These are phyloP conservation scores for Diversispora eburnea DNA, from an alignment of 192 early-diverging fungal genomes.

Conservation along the genomic window DNA sequence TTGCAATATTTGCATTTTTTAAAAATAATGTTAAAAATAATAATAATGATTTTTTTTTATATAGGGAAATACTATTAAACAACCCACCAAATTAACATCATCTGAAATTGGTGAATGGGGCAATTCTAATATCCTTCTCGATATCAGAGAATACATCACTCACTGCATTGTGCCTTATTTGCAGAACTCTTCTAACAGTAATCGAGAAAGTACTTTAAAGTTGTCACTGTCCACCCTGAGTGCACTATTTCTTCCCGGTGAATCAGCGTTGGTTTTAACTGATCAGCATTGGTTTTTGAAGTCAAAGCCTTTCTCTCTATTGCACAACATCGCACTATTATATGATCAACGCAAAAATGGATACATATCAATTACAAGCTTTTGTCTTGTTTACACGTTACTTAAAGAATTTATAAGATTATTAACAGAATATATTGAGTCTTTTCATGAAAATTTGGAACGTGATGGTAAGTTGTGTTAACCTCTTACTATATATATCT, in stretches of 20 bases:
- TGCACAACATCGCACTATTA: neutral
- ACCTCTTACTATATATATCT: neutral
- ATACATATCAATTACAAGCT: neutral
- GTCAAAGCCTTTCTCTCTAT: neutral
- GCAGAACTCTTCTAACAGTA: neutral
- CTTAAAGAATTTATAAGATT: conserved; percentile 4
- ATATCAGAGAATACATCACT: conserved; percentile 5
- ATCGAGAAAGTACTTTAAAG: neutral
- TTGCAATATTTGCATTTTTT: neutral
- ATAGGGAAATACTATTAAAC: neutral
- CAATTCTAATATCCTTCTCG: neutral
- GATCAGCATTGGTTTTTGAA: neutral
- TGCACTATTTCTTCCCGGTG: neutral
- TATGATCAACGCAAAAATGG: neutral
- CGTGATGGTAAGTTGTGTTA: neutral
- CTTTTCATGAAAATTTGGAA: neutral
- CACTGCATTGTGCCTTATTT: conserved; percentile 7
- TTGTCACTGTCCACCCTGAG: conserved; percentile 6
- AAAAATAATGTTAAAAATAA: neutral
- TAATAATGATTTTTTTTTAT: no score
- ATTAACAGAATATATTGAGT: neutral
- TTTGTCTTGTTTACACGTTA: neutral
- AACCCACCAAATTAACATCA: neutral
- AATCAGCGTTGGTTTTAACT: neutral
- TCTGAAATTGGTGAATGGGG: conserved; percentile 11